Conservation (phyloP, 441 rosid species). For the Populus trichocarpa region DNA sequence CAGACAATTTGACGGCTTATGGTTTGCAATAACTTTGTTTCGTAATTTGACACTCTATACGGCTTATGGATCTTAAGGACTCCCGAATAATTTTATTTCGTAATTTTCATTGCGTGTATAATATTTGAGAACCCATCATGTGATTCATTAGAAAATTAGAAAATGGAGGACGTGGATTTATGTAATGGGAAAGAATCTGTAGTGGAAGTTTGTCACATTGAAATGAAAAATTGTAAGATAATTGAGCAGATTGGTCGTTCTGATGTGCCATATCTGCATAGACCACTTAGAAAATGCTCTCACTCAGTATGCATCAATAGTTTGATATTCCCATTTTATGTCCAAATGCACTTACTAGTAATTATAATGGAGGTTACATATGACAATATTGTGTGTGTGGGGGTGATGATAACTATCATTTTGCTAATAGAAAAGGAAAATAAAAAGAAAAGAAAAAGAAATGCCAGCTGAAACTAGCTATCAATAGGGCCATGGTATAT, state of each 20-base stretch:
- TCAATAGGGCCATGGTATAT: conserved; percentile 19
- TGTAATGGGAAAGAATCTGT: neutral
- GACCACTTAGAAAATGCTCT: conserved; percentile 5
- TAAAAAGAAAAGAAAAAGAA: neutral
- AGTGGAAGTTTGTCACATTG: neutral
- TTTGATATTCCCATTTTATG: conserved; percentile 25
- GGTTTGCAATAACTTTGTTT: too few species aligned
- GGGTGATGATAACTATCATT: conserved; percentile 6
- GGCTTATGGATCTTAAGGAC: too few species aligned
- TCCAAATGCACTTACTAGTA: conserved; percentile 25
- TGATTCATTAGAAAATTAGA: too few species aligned
- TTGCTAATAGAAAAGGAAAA: neutral
- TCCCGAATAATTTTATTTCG: too few species aligned
- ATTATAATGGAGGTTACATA: conserved; percentile 12
- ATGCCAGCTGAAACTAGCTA: neutral
- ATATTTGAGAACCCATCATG: too few species aligned
- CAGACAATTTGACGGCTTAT: fast-evolving
- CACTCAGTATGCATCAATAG: neutral
- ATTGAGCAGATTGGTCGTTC: neutral
- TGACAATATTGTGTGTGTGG: neutral
- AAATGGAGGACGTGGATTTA: neutral
- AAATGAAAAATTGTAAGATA: neutral
- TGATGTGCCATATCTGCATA: neutral
- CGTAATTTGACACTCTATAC: too few species aligned
- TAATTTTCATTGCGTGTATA: fast-evolving